Conservation (phyloP, 2,329 filamentous ascomycete genomes). For the Penicillium verrucosum region DNA sequence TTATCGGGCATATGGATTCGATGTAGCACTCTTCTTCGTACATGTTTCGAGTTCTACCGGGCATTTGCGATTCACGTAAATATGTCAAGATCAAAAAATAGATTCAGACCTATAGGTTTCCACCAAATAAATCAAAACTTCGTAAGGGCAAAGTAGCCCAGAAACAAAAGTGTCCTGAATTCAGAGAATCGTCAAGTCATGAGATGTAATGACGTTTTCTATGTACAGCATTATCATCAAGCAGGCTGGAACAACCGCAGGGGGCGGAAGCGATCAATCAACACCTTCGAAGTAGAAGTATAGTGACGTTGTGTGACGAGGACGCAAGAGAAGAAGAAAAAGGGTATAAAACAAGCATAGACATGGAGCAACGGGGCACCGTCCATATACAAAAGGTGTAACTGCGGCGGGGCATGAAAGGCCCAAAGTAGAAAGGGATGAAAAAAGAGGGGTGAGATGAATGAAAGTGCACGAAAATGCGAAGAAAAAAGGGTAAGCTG, state of each 20-base stretch:
- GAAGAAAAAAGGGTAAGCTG: neutral
- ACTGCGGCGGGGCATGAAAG: neutral
- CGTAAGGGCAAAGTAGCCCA: neutral
- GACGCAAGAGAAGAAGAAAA: neutral
- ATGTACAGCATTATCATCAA: constrained; percentile 23
- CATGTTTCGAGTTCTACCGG: neutral
- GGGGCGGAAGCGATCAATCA: neutral
- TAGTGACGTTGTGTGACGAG: neutral
- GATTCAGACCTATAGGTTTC: neutral
- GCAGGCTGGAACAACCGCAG: neutral
- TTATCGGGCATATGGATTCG: neutral
- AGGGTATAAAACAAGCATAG: constrained; percentile 13
- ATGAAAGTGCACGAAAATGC: neutral
- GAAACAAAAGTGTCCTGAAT: neutral
- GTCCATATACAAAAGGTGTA: neutral
- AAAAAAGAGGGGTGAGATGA: neutral
- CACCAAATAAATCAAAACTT: neutral
- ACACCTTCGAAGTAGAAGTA: neutral
- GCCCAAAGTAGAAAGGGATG: neutral
- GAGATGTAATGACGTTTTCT: constrained; percentile 20
- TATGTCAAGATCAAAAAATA: neutral
- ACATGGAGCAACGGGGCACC: neutral
- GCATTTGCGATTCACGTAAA: neutral
- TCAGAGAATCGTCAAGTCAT: constrained; percentile 19
- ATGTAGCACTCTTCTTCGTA: neutral